Evolutionary conservation across 495 filamentous ascomycete species (phyloP).

Genomic region (Pyrenula massariospora): DNA sequence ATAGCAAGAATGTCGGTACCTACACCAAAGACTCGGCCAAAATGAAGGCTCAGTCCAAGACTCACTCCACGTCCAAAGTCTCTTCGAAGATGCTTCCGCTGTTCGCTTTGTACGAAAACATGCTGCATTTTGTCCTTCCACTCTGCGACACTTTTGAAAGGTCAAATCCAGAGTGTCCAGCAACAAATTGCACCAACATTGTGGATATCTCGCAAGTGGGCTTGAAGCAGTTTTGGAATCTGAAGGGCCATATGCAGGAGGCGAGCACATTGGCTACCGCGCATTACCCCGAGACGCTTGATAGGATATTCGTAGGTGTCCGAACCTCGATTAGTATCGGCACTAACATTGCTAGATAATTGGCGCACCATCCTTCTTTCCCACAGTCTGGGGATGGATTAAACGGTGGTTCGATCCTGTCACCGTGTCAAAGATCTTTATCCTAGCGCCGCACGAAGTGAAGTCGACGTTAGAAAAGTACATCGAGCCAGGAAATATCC

Average conservation of each 20-base stretch:
- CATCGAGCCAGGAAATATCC: slow-evolving; percentile 71
- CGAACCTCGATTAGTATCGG: slow-evolving; percentile 3
- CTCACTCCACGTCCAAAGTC: slow-evolving; percentile 34
- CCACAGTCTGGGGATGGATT: slow-evolving; percentile 89
- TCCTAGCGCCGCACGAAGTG: slow-evolving; percentile 59
- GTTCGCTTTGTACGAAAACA: slow-evolving; percentile 81
- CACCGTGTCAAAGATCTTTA: slow-evolving; percentile 88
- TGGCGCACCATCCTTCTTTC: slow-evolving; percentile 82
- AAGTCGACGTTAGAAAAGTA: slow-evolving; percentile 61
- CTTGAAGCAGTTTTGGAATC: slow-evolving; percentile 85
- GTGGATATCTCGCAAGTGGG: slow-evolving; percentile 78
- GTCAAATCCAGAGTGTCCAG: slow-evolving; percentile 59
- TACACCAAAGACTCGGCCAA: slow-evolving; percentile 53
- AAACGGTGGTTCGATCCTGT: slow-evolving; percentile 93
- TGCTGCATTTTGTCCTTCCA: slow-evolving; percentile 78
- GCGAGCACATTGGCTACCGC: slow-evolving; percentile 76
- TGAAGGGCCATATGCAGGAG: slow-evolving; percentile 86
- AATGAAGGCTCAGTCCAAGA: slow-evolving; percentile 45
- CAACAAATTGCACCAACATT: slow-evolving; percentile 80
- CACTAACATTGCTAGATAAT: slow-evolving; percentile 47
- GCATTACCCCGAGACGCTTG: slow-evolving; percentile 84
- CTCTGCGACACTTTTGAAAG: slow-evolving; percentile 65
- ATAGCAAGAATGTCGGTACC: slow-evolving; percentile 64
- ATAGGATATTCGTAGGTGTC: slow-evolving; percentile 63
- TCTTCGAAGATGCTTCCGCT: slow-evolving; percentile 61